phyloP scores from a whole-genome alignment of 331 rosid species.

The Pyracantha coccinea region DNA sequence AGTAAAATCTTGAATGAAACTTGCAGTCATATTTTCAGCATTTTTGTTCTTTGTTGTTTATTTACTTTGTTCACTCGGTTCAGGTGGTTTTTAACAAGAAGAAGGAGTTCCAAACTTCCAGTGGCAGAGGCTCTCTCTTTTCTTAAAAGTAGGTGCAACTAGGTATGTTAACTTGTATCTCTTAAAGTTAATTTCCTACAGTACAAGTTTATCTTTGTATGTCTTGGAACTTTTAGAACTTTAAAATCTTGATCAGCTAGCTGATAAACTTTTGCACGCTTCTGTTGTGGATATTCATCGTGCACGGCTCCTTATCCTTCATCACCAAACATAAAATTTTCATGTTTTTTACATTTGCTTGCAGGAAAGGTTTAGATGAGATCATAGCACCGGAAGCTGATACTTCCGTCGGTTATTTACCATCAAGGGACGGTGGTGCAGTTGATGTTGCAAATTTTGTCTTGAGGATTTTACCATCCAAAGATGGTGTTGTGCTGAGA shows the following conservation, averaged over 20 bases:
- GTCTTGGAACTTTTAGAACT: no score
- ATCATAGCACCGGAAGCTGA: constrained; percentile 35
- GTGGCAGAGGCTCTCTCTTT: constrained; percentile 54
- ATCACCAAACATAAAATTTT: background rate
- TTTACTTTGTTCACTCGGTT: no score
- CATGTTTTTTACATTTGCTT: constrained; percentile 4
- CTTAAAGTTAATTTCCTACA: no score
- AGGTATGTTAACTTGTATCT: constrained; percentile 39
- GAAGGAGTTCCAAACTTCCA: no score
- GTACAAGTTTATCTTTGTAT: no score
- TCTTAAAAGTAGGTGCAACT: constrained; percentile 73
- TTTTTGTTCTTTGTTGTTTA: no score
- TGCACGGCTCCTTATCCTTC: background rate
- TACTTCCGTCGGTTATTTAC: constrained; percentile 22
- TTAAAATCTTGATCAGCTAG: background rate
- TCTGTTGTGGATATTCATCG: background rate
- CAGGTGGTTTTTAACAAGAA: no score
- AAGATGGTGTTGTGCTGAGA: constrained; percentile 79
- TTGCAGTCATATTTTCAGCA: no score
- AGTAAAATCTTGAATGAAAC: no score
- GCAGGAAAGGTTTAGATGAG: constrained; percentile 77
- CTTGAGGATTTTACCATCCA: constrained; percentile 67
- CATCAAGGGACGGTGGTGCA: constrained; percentile 27
- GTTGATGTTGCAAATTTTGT: constrained; percentile 61
- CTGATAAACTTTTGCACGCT: background rate